Percentiles rank a stretch among this genome's conserved stretches.
phyloP scores from a whole-genome alignment of 371 early-diverging fungal species.

The Rhizopus stolonifer region DNA sequence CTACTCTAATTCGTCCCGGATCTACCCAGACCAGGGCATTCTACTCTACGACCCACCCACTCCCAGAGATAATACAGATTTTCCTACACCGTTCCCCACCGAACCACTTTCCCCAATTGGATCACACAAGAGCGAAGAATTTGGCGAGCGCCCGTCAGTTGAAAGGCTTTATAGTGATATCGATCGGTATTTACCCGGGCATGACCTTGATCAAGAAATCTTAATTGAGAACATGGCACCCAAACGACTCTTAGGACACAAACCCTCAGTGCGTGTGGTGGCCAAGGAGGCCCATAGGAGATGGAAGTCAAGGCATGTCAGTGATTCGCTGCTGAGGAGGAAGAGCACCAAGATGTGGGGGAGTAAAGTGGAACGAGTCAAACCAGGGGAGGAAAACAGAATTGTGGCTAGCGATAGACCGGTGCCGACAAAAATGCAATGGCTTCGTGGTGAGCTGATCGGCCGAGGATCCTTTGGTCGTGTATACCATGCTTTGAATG shows the following conservation, averaged over 20 bases:
- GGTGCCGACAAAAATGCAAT: constrained; percentile 42
- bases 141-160: constrained; percentile 65
- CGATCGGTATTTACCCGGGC: constrained; percentile 71
- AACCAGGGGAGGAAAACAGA: constrained; percentile 36
- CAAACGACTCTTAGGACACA: constrained; percentile 21
- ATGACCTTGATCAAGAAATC: constrained; percentile 70
- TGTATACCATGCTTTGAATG: constrained; percentile 92
- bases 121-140: constrained; percentile 8
- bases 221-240: neutral
- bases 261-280: constrained; percentile 59
- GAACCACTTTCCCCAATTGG: constrained; percentile 17
- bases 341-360: constrained; percentile 66
- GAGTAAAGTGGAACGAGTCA: constrained; percentile 48
- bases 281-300: constrained; percentile 55
- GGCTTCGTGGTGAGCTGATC: constrained; percentile 89
- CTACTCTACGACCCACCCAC: constrained; percentile 25
- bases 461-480: constrained; percentile 97
- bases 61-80: neutral
- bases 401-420: constrained; percentile 8
- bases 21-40: constrained; percentile 12
- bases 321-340: constrained; percentile 34
- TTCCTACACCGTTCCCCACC: neutral
- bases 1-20: neutral
- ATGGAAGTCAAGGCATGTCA: constrained; percentile 24
- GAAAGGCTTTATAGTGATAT: constrained; percentile 66